A percentile compares a stretch with the other conserved stretches of the same genome.
Evolutionary conservation across 331 rosid genomes (phyloP).

Genomic region (Rosa hybrid): DNA sequence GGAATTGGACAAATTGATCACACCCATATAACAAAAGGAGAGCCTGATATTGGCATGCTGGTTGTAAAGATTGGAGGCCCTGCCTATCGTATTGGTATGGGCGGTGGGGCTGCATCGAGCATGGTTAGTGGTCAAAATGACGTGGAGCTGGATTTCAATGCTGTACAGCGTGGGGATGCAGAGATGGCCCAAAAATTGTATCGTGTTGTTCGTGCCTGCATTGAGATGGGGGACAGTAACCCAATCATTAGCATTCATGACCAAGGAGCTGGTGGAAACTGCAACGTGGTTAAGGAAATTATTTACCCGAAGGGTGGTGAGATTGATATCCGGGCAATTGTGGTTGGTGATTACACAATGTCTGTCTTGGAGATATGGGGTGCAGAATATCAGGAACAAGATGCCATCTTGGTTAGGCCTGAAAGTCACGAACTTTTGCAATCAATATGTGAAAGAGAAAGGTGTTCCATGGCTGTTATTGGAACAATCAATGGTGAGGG

Average conservation of each 20-base stretch:
- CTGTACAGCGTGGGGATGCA: constrained; percentile 96
- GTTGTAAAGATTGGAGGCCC: constrained; percentile 97
- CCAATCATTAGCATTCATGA: constrained; percentile 92
- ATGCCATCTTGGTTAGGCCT: constrained; percentile 83
- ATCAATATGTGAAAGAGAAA: constrained; percentile 75
- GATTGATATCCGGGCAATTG: constrained; percentile 75
- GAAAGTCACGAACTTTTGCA: constrained; percentile 66
- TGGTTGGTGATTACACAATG: constrained; percentile 91
- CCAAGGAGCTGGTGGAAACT: constrained; percentile 96
- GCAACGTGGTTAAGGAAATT: constrained; percentile 89
- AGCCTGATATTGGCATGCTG: constrained; percentile 85
- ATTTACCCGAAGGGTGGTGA: constrained; percentile 86
- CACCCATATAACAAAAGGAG: constrained; percentile 70
- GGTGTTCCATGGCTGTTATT: constrained; percentile 90
- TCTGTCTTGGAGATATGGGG: constrained; percentile 94
- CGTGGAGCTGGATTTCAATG: constrained; percentile 88
- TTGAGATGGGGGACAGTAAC: constrained; percentile 88
- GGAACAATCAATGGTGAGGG: constrained; percentile 81
- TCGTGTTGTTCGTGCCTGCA: constrained; percentile 90
- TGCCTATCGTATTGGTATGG: constrained; percentile 94
- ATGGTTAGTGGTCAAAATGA: constrained; percentile 96
- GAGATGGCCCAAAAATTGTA: constrained; percentile 94
- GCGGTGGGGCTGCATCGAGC: constrained; percentile 97
- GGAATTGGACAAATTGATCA: constrained; percentile 94
- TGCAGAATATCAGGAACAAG: constrained; percentile 95